Conservation (phyloP, 2,329 filamentous ascomycete species). For the Pseudogymnoascus sp. region DNA sequence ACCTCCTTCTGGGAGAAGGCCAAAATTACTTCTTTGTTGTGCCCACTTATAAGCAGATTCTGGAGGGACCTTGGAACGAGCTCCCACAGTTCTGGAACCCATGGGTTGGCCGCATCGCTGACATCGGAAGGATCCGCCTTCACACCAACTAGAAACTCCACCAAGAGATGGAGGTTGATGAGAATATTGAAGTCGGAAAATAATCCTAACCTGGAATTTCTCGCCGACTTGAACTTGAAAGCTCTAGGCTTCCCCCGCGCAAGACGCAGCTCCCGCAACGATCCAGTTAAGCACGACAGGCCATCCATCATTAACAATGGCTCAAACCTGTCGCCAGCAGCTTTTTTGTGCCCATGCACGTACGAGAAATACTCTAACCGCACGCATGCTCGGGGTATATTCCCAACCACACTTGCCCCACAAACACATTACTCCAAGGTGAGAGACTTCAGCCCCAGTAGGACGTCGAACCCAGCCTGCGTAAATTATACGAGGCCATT, state of each 20-base stretch:
- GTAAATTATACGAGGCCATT: background rate
- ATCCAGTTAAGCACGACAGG: background rate
- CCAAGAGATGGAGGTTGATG: background rate
- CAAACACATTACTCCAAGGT: background rate
- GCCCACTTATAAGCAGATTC: background rate
- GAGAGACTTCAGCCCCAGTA: background rate
- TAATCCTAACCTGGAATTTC: background rate
- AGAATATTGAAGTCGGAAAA: background rate
- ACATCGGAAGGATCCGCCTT: too few species aligned
- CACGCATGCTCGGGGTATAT: background rate
- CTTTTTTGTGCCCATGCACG: background rate
- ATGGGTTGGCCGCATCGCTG: background rate
- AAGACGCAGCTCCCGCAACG: background rate
- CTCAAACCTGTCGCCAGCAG: background rate
- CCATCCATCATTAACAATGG: background rate
- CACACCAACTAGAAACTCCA: background rate
- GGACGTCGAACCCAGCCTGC: background rate
- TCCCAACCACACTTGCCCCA: background rate
- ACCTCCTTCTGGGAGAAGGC: background rate
- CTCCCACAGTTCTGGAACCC: background rate
- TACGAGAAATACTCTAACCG: background rate
- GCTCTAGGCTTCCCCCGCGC: background rate
- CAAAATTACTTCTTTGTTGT: background rate
- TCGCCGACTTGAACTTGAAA: background rate
- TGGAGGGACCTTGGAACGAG: background rate